A percentile compares a stretch with the other conserved stretches of the same genome.
These are phyloP conservation scores for Euphorbia peplus DNA, from an alignment of 345 rosid genomes.

Conservation along the genomic window DNA sequence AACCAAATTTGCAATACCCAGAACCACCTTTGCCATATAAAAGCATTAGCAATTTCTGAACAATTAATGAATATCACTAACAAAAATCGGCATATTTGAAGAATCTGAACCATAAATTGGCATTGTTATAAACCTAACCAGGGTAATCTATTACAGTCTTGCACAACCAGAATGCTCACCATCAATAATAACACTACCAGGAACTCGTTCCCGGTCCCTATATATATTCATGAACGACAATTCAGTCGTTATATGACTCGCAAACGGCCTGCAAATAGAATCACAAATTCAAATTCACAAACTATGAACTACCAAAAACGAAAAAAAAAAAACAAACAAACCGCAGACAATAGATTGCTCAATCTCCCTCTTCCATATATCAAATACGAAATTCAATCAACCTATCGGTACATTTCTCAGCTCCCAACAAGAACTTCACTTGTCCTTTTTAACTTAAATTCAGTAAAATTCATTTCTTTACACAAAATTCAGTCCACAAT, in stretches of 20 bases:
- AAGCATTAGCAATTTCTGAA: neutral
- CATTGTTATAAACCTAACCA: neutral
- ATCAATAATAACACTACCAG: conserved; percentile 72
- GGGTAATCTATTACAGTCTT: neutral
- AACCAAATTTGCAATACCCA: conserved; percentile 87
- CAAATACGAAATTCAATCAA: neutral
- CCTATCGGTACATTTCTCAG: neutral
- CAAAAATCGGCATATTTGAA: neutral
- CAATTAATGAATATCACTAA: neutral
- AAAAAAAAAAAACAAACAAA: no score
- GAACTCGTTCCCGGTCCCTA: conserved; percentile 56
- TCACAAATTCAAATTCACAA: neutral
- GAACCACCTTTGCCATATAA: conserved; percentile 62
- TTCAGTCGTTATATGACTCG: conserved; percentile 35
- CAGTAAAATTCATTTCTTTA: no score
- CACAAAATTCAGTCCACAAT: neutral
- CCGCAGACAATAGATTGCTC: neutral
- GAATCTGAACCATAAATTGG: neutral
- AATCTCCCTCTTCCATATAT: neutral
- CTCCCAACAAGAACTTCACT: neutral
- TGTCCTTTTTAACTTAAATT: no score
- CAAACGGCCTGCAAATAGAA: conserved; percentile 37
- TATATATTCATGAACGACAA: conserved; percentile 64
- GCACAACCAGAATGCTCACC: conserved; percentile 37
- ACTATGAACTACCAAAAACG: neutral